These are phyloP conservation scores for Eucalyptus sp. DNA, from an alignment of 345 rosid genomes.

Conservation along the genomic window DNA sequence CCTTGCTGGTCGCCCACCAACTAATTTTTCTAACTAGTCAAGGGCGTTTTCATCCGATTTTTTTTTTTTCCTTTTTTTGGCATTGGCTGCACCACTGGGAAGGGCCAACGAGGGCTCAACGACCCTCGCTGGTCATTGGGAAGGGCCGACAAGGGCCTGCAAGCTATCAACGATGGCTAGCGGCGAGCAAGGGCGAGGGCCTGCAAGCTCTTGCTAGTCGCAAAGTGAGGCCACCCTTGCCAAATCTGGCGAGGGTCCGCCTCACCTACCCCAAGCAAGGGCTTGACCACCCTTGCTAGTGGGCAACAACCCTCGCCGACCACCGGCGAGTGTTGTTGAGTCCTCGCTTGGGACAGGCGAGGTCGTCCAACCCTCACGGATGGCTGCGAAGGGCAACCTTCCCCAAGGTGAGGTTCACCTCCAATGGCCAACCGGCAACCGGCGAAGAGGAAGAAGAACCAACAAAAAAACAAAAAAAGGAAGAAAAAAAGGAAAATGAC, in stretches of 20 bases:
- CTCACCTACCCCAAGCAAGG: no score
- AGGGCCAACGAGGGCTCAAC: accelerated
- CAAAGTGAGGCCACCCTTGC: no score
- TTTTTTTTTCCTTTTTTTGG: accelerated
- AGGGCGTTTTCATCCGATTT: accelerated
- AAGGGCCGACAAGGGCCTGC: accelerated
- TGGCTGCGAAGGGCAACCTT: accelerated
- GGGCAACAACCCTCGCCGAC: accelerated
- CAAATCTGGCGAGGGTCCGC: accelerated
- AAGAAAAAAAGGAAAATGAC: accelerated
- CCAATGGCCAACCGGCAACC: accelerated
- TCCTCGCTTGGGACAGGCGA: accelerated
- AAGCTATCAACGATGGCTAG: accelerated
- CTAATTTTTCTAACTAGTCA: accelerated
- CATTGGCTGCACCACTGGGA: accelerated
- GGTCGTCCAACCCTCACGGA: accelerated
- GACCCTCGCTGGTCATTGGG: accelerated
- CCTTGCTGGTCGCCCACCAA: accelerated
- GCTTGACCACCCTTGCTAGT: no score
- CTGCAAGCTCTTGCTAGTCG: accelerated
- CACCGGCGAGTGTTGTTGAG: accelerated
- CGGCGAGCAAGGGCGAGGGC: accelerated
- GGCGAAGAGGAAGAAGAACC: accelerated
- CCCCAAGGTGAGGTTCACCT: accelerated
- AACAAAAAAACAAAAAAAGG: no score